Evolutionary conservation across 2,329 filamentous ascomycete genomes (phyloP), one percentile per base, ranked within the genome.

Genomic region (Ceratocystis destructans): DNA sequence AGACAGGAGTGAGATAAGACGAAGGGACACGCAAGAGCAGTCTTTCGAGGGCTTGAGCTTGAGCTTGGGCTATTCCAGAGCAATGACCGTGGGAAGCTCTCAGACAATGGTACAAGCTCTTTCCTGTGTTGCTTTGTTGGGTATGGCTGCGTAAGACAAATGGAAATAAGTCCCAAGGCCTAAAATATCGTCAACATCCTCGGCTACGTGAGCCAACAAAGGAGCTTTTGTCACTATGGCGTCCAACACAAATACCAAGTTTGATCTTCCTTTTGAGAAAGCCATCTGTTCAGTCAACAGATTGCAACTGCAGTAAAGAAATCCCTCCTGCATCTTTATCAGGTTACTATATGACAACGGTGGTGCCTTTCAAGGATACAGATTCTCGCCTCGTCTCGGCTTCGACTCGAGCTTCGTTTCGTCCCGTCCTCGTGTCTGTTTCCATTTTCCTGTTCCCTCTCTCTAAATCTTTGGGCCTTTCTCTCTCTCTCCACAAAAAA

Each of bases 381-480:
- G 44, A 66, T 62, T 22, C 62, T 63, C 59, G 59, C 48, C 48
- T 62, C 64, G 28, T 65, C 64, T 65, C 64, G 53, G 33, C 33
- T 37, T 62, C 64, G 44, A 59, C 64, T 65, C 64, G 53, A 59
- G 53, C 53, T n/a, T 59, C 53, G 53, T 65, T 31, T 66, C 64
- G 64, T 66, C 64, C 53, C 53, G 53, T 20, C 53, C 53, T 59
- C 53, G 53, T 59, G 53, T 33, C 28, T 59, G 1, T 59, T 59
- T 59, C 53, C 17, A 31, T 59, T 33, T 31, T 33, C 25, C 10
- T 41, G 7, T 62, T 62, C 37, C 31, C 37, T n/a, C n/a, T 62
- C 37, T 33, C 37, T 46, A 8, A 5, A 41, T 44, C 48, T 46
- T 12, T 46, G 15, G 15, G n/a, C 17, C 45, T 50, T 33, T 50